A percentile compares a stretch with the other conserved stretches of the same genome.
These are phyloP conservation scores for Pythium scleroteichum DNA, from an alignment of 352 stramenopile species.

Conservation along the genomic window DNA sequence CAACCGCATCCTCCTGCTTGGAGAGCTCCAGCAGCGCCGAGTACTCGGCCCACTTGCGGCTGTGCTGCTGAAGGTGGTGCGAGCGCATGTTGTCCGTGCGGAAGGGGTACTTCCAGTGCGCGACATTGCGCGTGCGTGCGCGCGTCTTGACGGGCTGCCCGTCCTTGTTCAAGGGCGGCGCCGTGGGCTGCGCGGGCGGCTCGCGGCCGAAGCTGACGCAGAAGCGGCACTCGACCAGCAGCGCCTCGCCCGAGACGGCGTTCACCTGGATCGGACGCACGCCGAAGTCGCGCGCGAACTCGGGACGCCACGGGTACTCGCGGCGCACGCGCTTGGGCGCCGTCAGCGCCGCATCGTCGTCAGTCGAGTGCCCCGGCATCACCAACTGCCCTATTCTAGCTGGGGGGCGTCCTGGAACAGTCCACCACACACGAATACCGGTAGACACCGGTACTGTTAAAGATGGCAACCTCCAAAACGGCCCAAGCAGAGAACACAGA, in stretches of 20 bases:
- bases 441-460: too few relatives aligned
- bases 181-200: background rate
- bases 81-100: constrained; percentile 45
- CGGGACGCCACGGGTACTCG: constrained; percentile 32
- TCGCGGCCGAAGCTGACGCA: constrained; percentile 43
- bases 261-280: constrained; percentile 34
- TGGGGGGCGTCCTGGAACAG: constrained; percentile 3
- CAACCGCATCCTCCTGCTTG: constrained; percentile 21
- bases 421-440: background rate
- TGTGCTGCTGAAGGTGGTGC: constrained; percentile 41
- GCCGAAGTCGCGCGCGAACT: constrained; percentile 38
- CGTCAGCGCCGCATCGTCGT: background rate
- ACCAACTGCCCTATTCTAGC: constrained; percentile 8
- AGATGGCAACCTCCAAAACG: too few relatives aligned
- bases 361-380: background rate
- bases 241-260: constrained; percentile 31
- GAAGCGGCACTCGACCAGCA: constrained; percentile 39
- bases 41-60: constrained; percentile 36
- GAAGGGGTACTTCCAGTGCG: constrained; percentile 38
- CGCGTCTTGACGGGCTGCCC: constrained; percentile 26
- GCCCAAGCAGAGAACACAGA: too few relatives aligned
- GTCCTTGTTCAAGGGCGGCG: constrained; percentile 11
- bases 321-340: constrained; percentile 31
- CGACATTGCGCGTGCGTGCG: constrained; percentile 37
- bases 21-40: constrained; percentile 26